Evolutionary conservation across 1,139 yeast species (phyloP), one percentile per base, ranked within the genome.

Genomic region (Suhomyces wounanorum): DNA sequence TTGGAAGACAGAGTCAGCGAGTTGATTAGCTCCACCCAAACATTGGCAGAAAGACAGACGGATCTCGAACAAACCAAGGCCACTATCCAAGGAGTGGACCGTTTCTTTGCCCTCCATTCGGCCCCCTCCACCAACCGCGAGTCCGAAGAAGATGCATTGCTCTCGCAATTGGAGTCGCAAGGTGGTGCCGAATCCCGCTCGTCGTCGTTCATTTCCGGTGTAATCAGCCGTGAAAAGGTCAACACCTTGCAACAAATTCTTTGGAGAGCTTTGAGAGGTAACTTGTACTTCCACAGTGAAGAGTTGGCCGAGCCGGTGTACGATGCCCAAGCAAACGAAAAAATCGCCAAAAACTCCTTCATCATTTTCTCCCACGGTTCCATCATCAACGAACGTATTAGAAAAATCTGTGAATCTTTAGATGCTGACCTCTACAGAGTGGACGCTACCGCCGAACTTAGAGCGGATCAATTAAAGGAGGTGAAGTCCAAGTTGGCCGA

Each of bases 231-330:
- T 52, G 81, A 80, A 25, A 88, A 88, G 64, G 83, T 87, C 48
- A 75, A 77, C 44, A 78, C 88, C 3, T 74, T 94, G 59, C 96
- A 91, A 66, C 89, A 90, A 60, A 90, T 95, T 49, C 77, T 95
- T 57, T 94, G 98, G 98, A 82, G 99, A 70, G 85, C 85, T 1
- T 78, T 94, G 59, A 84, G 97, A 68, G 97, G 99, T 66, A 92
- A 92, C 67, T 74, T 94, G 62, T 88, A 79, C 66, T 84, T 90
- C 69, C 84, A 83, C 59, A 83, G 85, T 57, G 81, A 83, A 52
- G 91, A 87, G 56, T 77, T 91, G 55, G 72, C 77, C 2, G 87
- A 85, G 59, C 80, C 84, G 23, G 69, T 75, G 16, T 77, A 67
- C 54, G 79, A 75, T 55, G 65, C 71, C 23, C 70, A 74, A 55